Conservation (phyloP, 2,329 filamentous ascomycete genomes). For the Epichloe coenophiala region DNA sequence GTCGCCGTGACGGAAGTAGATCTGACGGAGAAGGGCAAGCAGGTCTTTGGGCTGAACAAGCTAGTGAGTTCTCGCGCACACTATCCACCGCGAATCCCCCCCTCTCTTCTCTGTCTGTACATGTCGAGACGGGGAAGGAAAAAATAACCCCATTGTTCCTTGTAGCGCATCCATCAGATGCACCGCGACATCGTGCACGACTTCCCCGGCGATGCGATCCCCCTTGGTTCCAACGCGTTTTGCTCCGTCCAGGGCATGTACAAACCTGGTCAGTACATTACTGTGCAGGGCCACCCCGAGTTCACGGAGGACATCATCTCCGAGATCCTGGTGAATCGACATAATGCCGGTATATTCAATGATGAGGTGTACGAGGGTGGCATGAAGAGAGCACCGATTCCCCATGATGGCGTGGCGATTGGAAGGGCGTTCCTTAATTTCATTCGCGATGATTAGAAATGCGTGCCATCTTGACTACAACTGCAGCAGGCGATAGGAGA, state of each 20-base stretch:
- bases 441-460: constrained; percentile 39
- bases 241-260: constrained; percentile 32
- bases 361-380: constrained; percentile 57
- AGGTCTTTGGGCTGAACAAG: constrained; percentile 24
- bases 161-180: constrained; percentile 31
- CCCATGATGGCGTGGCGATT: constrained; percentile 71
- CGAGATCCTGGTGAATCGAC: constrained; percentile 33
- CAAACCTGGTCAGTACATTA: constrained; percentile 22
- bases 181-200: constrained; percentile 30
- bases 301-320: constrained; percentile 27
- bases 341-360: constrained; percentile 53
- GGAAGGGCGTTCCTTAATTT: constrained; percentile 66
- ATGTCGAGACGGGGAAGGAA: no score
- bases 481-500: no score
- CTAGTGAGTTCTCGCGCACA: constrained; percentile 11
- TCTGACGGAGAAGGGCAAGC: constrained; percentile 25
- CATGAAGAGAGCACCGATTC: constrained; percentile 47
- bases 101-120: background rate
- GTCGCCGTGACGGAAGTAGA: constrained; percentile 27
- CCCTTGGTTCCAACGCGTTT: constrained; percentile 25
- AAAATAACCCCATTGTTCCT: constrained; percentile 19
- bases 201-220: constrained; percentile 24
- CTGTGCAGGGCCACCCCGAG: constrained; percentile 35
- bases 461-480: no score
- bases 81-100: background rate